Conservation (phyloP, 225 moss, liverwort and hornwort genomes). For the Antitrichia curtipendula region DNA sequence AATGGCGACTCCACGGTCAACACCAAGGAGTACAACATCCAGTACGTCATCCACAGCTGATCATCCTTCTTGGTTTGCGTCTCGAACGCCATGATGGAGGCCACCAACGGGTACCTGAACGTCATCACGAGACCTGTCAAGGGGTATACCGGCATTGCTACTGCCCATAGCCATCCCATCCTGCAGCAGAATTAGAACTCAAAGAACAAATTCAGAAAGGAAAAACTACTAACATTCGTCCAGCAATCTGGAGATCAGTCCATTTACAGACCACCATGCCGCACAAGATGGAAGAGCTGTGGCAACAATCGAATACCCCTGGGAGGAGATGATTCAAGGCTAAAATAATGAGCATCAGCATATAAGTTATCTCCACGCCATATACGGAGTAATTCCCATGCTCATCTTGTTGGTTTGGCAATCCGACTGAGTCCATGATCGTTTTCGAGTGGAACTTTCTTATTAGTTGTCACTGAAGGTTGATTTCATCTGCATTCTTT, state of each 20-base stretch:
- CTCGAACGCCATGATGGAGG: constrained; percentile 23
- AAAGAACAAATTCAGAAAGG: not conserved
- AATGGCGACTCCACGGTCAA: constrained; percentile 14
- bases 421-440: not conserved
- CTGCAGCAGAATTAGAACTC: not conserved
- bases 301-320: not conserved
- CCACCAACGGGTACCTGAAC: constrained; percentile 22
- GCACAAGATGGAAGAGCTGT: not conserved
- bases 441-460: not conserved
- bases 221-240: too few species aligned
- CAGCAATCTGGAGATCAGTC: not conserved
- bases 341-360: not conserved
- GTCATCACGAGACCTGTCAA: constrained; percentile 4
- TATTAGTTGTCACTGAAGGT: not conserved
- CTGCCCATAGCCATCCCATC: constrained; percentile 11
- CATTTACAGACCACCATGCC: not conserved
- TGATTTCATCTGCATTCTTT: not conserved
- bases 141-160: not conserved
- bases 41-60: constrained; percentile 26
- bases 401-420: not conserved
- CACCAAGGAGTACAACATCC: constrained; percentile 15
- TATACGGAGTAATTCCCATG: not conserved
- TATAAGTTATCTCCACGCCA: not conserved
- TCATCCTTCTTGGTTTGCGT: constrained; percentile 18
- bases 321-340: not conserved